Conservation (phyloP, 2,329 filamentous ascomycete genomes). For the Penicillium carneum region DNA sequence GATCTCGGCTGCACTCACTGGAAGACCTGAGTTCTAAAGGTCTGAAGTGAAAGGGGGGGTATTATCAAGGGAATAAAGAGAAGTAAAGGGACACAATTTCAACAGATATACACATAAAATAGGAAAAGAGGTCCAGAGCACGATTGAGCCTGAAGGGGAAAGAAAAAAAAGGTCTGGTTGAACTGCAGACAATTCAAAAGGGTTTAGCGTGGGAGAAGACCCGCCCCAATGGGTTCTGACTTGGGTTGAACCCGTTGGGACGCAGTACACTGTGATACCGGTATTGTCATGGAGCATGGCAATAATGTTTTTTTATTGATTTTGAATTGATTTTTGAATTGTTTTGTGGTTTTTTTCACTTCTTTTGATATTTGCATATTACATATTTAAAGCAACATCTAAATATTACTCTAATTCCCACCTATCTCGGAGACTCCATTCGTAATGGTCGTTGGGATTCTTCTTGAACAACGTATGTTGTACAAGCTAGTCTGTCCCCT, state of each 20-base stretch:
- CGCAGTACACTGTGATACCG: slow-evolving; percentile 6
- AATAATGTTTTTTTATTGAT: not conserved
- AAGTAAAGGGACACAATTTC: slow-evolving; percentile 18
- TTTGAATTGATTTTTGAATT: not conserved
- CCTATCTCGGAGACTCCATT: not conserved
- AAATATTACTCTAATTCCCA: not conserved
- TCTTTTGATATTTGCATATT: not conserved
- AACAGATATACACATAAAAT: slow-evolving; percentile 21
- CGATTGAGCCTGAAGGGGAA: slow-evolving; percentile 17
- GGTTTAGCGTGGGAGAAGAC: slow-evolving; percentile 41
- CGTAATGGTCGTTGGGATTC: not conserved
- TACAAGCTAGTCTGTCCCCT: not conserved
- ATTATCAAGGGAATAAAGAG: slow-evolving; percentile 23
- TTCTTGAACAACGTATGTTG: not conserved
- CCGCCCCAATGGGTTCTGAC: slow-evolving; percentile 37
- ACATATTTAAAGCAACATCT: not conserved
- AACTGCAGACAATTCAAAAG: slow-evolving; percentile 42
- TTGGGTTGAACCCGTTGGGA: slow-evolving; percentile 26
- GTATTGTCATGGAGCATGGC: slow-evolving; percentile 4
- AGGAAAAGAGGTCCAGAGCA: slow-evolving; percentile 22
- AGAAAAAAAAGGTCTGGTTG: slow-evolving; percentile 38
- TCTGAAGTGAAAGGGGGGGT: slow-evolving; percentile 4
- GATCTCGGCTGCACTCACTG: not conserved
- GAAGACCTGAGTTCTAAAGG: slow-evolving; percentile 7
- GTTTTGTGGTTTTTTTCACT: too few species aligned